Evolutionary conservation across 108 stramenopile species (phyloP).

Genomic region (Thalassiosira profunda): DNA sequence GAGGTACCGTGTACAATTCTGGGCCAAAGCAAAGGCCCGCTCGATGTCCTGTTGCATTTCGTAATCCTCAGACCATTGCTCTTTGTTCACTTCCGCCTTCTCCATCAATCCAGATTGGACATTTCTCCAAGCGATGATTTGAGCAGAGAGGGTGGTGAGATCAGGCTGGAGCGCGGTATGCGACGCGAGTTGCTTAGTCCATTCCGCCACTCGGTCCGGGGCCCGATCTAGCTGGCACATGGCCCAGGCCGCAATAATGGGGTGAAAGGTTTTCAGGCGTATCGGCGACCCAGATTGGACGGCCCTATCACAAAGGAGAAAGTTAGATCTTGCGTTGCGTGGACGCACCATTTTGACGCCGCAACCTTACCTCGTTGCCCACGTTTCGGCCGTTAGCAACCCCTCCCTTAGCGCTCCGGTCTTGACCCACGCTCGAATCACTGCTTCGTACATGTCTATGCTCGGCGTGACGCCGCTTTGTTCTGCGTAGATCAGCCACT

Average conservation of each 20-base stretch:
- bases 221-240: slow-evolving; percentile 52
- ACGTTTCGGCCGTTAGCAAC: slow-evolving; percentile 53
- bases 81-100: neutral
- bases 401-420: slow-evolving; percentile 71
- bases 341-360: neutral
- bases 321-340: neutral
- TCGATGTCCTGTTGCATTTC: slow-evolving; percentile 5
- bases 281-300: slow-evolving; percentile 4
- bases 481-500: slow-evolving; percentile 62
- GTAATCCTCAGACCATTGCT: neutral
- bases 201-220: slow-evolving; percentile 57
- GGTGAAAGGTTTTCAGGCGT: slow-evolving; percentile 66
- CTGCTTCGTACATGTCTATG: slow-evolving; percentile 70
- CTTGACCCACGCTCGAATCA: slow-evolving; percentile 78
- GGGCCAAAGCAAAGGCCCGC: slow-evolving; percentile 14
- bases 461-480: slow-evolving; percentile 44
- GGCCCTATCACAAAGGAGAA: neutral
- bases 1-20: slow-evolving; percentile 21
- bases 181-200: slow-evolving; percentile 38
- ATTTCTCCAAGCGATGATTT: slow-evolving; percentile 32
- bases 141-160: slow-evolving; percentile 21
- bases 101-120: slow-evolving; percentile 12
- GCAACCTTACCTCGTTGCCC: slow-evolving; percentile 29
- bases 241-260: slow-evolving; percentile 74
- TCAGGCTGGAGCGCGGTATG: slow-evolving; percentile 29